Evolutionary conservation across 164 flowering plant species (phyloP).

Genomic region (Magnolia officinalis): DNA sequence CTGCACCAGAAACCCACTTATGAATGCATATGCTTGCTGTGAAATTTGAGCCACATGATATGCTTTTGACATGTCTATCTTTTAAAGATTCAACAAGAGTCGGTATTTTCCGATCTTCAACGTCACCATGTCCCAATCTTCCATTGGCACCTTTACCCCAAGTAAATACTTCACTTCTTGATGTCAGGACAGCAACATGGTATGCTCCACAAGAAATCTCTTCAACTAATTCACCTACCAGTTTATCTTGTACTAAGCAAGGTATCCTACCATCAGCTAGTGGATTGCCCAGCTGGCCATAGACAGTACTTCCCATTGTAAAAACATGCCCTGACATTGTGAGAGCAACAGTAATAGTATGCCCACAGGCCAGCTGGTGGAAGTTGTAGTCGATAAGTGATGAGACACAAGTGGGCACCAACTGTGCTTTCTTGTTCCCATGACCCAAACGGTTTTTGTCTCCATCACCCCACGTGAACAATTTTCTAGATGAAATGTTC

Average conservation of each 20-base stretch:
- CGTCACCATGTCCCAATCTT: constrained; percentile 60
- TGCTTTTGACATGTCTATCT: constrained; percentile 47
- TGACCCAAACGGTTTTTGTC: constrained; percentile 75
- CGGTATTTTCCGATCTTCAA: constrained; percentile 49
- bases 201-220: constrained; percentile 69
- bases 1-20: constrained; percentile 53
- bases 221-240: constrained; percentile 70
- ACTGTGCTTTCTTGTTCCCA: constrained; percentile 56
- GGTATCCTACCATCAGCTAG: constrained; percentile 54
- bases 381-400: constrained; percentile 63
- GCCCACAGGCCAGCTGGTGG: constrained; percentile 76
- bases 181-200: constrained; percentile 76
- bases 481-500: constrained; percentile 43
- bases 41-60: constrained; percentile 55
- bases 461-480: constrained; percentile 94
- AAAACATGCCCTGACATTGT: constrained; percentile 79
- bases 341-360: constrained; percentile 61
- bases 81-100: constrained; percentile 48
- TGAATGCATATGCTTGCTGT: constrained; percentile 53
- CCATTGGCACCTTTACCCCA: constrained; percentile 74
- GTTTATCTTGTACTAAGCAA: constrained; percentile 59
- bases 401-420: constrained; percentile 65
- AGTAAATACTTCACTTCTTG: constrained; percentile 68
- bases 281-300: constrained; percentile 82
- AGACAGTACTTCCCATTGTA: constrained; percentile 57